phyloP scores from a whole-genome alignment of 352 stramenopile species.

The Phytophthora capsici region DNA sequence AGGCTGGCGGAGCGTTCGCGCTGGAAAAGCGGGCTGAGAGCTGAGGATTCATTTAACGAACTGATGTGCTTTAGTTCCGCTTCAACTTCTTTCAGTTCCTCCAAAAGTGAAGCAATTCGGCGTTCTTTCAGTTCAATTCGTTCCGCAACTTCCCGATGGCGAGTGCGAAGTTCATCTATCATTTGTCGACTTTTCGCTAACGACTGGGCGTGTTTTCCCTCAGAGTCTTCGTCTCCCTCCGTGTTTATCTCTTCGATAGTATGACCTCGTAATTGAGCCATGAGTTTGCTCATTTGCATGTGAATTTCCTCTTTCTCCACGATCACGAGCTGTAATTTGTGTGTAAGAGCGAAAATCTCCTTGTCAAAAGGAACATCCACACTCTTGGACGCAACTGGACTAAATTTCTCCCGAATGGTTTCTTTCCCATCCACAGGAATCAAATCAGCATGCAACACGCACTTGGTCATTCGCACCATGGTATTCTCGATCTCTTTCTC shows the following conservation, averaged over 20 bases:
- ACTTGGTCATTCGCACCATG: slow-evolving; percentile 78
- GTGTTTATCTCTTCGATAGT: slow-evolving; percentile 8
- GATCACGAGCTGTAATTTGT: slow-evolving; percentile 78
- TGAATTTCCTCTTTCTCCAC: slow-evolving; percentile 81
- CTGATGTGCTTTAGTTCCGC: slow-evolving; percentile 62
- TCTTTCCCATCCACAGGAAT: slow-evolving; percentile 18
- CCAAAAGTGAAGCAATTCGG: slow-evolving; percentile 51
- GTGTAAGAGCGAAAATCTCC: slow-evolving; percentile 77
- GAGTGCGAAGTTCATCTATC: slow-evolving; percentile 50
- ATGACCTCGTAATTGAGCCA: slow-evolving; percentile 44
- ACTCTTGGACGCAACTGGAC: slow-evolving; percentile 14
- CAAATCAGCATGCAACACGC: slow-evolving; percentile 60
- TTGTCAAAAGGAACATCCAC: slow-evolving; percentile 63
- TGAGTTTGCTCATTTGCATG: slow-evolving; percentile 70
- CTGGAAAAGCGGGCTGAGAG: slow-evolving; percentile 35
- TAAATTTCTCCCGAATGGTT: slow-evolving; percentile 30
- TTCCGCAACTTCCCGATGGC: slow-evolving; percentile 52
- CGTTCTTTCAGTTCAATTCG: slow-evolving; percentile 63
- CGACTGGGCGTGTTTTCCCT: slow-evolving; percentile 30
- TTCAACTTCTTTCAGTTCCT: slow-evolving; percentile 69
- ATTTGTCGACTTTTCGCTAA: slow-evolving; percentile 50
- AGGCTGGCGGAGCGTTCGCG: slow-evolving; percentile 37
- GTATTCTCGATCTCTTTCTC: slow-evolving; percentile 75
- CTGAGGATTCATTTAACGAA: slow-evolving; percentile 29
- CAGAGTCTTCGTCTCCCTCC: slow-evolving; percentile 3